Evolutionary conservation across 805 yeast species (phyloP).

Genomic region (Starmerella bombicola): DNA sequence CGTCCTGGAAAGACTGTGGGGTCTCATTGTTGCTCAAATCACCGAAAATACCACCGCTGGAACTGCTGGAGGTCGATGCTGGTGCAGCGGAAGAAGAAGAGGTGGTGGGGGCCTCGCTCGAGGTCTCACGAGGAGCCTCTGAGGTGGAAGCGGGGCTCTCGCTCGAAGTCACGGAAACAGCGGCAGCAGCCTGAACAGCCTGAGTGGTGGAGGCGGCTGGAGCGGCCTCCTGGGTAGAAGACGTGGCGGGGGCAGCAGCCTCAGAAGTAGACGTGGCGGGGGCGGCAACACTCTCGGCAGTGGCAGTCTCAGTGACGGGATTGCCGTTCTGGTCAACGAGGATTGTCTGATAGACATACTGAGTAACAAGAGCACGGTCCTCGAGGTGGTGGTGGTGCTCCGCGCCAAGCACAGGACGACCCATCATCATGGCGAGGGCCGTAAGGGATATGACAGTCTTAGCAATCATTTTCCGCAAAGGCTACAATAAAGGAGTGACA

Average conservation of each 20-base stretch:
- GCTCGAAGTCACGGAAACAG: slow-evolving; percentile 18
- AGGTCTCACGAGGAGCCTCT: slow-evolving; percentile 12
- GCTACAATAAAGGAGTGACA: slow-evolving; percentile 20
- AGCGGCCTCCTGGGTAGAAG: slow-evolving; percentile 19
- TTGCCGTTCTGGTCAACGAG: slow-evolving; percentile 33
- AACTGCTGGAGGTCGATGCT: slow-evolving; percentile 27
- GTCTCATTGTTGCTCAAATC: slow-evolving; percentile 44
- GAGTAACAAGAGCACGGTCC: slow-evolving; percentile 35
- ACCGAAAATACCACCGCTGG: slow-evolving; percentile 35
- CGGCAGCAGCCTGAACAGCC: slow-evolving; percentile 18
- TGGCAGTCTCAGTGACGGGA: slow-evolving; percentile 30
- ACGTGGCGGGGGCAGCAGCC: background rate
- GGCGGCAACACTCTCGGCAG: slow-evolving; percentile 13
- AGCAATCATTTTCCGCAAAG: slow-evolving; percentile 14
- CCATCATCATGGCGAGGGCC: slow-evolving; percentile 20
- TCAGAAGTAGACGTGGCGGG: background rate
- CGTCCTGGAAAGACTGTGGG: slow-evolving; percentile 64
- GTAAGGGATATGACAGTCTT: slow-evolving; percentile 9
- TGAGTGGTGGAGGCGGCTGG: slow-evolving; percentile 27
- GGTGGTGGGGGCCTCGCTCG: slow-evolving; percentile 28
- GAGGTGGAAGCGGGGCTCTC: slow-evolving; percentile 7
- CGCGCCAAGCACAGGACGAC: slow-evolving; percentile 33
- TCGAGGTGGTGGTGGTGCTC: slow-evolving; percentile 45
- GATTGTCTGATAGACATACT: slow-evolving; percentile 38
- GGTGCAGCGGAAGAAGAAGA: slow-evolving; percentile 29